These are phyloP conservation scores for Cyclotella distinguenda DNA, from an alignment of 108 stramenopile species.

Conservation along the genomic window DNA sequence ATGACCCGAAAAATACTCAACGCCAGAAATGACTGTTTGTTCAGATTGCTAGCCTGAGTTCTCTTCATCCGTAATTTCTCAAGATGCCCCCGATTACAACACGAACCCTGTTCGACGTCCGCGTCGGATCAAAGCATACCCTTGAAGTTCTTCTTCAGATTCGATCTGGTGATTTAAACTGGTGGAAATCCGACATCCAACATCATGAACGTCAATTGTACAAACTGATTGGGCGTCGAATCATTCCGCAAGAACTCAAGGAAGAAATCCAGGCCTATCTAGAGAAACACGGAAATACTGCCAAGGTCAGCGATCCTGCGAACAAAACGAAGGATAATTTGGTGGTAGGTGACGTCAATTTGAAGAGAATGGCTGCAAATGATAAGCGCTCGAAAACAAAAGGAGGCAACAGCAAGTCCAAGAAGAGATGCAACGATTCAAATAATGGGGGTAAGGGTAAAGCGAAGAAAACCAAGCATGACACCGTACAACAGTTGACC, in stretches of 20 bases:
- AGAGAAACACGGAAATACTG: neutral
- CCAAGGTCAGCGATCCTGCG: neutral
- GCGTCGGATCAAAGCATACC: conserved; percentile 47
- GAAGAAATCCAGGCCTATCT: conserved; percentile 42
- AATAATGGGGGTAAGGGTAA: too few species aligned
- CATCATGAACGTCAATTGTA: conserved; percentile 42
- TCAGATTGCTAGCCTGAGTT: too few species aligned
- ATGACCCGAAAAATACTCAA: too few species aligned
- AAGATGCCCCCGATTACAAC: conserved; percentile 42
- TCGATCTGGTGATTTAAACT: conserved; percentile 33
- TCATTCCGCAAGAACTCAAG: conserved; percentile 34
- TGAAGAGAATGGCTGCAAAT: conserved; percentile 19
- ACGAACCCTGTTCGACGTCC: conserved; percentile 44
- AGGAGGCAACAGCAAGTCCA: conserved; percentile 15
- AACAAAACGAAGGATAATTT: conserved; percentile 4
- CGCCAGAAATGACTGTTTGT: too few species aligned
- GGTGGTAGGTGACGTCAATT: conserved; percentile 31
- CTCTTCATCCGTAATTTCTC: too few species aligned
- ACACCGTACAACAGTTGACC: conserved; percentile 14
- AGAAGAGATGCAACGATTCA: too few species aligned
- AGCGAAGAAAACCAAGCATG: conserved; percentile 8
- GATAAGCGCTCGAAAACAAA: neutral
- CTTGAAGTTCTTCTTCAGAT: conserved; percentile 51
- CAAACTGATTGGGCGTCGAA: conserved; percentile 39
- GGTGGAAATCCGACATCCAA: conserved; percentile 40